A percentile compares a stretch with the other conserved stretches of the same genome.
Conservation (phyloP, 768 basidiomycete species). For the Boletus pseudo-olivaceus region DNA sequence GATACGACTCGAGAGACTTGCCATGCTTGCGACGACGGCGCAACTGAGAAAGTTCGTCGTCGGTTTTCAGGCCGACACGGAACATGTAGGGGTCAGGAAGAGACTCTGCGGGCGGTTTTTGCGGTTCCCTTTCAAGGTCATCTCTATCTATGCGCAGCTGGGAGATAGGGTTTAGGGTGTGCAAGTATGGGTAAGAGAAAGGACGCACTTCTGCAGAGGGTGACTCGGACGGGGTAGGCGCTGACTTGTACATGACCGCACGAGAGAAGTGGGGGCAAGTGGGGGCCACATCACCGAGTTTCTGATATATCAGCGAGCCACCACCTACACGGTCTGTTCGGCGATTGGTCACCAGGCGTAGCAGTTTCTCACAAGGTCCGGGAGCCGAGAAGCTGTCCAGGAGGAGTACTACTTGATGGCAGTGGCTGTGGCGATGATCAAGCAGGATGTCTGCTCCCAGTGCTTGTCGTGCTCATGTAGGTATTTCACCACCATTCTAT, state of each 20-base stretch:
- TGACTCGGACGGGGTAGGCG: background rate
- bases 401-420: no score
- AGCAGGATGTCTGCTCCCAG: no score
- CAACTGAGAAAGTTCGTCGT: slow-evolving; percentile 60
- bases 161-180: background rate
- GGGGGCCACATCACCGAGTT: no score
- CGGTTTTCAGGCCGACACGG: slow-evolving; percentile 55
- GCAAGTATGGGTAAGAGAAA: background rate
- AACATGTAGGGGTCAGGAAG: slow-evolving; percentile 65
- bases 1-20: slow-evolving; percentile 62
- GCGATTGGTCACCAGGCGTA: no score
- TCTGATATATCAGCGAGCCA: no score
- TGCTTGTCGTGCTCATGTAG: slow-evolving; percentile 51
- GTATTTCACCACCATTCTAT: background rate
- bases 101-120: slow-evolving; percentile 23
- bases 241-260: background rate
- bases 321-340: no score
- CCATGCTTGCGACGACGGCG: slow-evolving; percentile 55
- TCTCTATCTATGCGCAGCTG: background rate
- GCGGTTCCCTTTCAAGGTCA: slow-evolving; percentile 41
- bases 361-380: no score
- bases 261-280: background rate
- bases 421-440: no score
- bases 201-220: slow-evolving; percentile 9
- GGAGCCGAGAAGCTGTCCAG: no score